Conservation (phyloP, 73 alveolate species). For the Tetrahymena malaccensis region DNA sequence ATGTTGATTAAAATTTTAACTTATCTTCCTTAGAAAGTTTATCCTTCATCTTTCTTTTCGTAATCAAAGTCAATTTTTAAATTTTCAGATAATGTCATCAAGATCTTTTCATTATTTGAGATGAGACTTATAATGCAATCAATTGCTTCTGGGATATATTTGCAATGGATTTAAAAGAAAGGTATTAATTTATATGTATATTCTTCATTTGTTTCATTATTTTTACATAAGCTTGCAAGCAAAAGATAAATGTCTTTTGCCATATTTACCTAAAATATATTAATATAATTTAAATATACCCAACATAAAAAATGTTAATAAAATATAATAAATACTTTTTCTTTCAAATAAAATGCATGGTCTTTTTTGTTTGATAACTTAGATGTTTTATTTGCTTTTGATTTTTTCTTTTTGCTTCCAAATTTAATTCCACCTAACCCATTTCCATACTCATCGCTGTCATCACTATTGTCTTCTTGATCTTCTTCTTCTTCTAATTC, state of each 20-base stretch:
- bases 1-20: constrained; percentile 14
- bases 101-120: constrained; percentile 12
- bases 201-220: constrained; percentile 15
- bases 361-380: constrained; percentile 11
- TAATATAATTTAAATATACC: neutral
- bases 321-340: neutral
- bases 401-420: constrained; percentile 1
- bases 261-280: neutral
- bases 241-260: constrained; percentile 7
- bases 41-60: neutral
- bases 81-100: constrained; percentile 13
- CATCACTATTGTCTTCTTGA: neutral
- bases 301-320: neutral
- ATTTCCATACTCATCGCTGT: neutral
- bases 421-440: neutral
- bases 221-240: constrained; percentile 10
- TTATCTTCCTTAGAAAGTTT: constrained; percentile 8
- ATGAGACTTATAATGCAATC: constrained; percentile 12
- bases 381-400: constrained; percentile 10
- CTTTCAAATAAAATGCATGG: neutral
- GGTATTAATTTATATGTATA: constrained; percentile 20
- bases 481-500: constrained; percentile 2
- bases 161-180: constrained; percentile 15
- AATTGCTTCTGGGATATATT: constrained; percentile 37
- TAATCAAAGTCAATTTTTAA: constrained; percentile 24